These are phyloP conservation scores for Prototheca cutis DNA, from an alignment of 163 green algal species.

Conservation along the genomic window DNA sequence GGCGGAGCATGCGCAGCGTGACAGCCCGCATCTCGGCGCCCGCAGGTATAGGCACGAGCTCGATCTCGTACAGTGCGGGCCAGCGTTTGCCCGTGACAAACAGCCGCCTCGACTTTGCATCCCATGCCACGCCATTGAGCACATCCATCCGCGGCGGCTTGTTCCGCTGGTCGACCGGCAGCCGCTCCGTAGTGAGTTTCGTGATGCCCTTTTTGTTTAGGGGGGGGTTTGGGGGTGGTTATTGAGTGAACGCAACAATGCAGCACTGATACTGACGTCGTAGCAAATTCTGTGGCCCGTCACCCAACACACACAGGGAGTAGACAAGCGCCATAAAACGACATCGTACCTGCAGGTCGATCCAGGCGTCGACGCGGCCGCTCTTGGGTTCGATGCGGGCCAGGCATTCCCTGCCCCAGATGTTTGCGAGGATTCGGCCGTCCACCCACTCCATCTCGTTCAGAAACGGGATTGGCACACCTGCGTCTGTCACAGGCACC, in stretches of 20 bases:
- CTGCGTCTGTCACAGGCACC: conserved; percentile 36
- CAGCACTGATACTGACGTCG: too few species aligned
- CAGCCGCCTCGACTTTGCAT: conserved; percentile 41
- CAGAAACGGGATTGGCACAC: conserved; percentile 30
- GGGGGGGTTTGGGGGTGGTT: neutral
- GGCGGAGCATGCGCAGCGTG: neutral
- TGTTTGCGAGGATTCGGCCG: conserved; percentile 71
- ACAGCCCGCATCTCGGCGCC: neutral
- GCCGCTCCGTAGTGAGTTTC: conserved; percentile 1
- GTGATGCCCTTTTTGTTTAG: conserved; percentile 4
- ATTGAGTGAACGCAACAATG: too few species aligned
- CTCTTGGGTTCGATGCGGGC: conserved; percentile 53
- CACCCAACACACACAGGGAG: too few species aligned
- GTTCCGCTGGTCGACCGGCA: conserved; percentile 10
- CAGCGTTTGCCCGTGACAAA: conserved; percentile 88
- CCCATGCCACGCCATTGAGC: conserved; percentile 83
- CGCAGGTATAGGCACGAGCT: conserved; percentile 8
- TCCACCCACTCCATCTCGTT: conserved; percentile 80
- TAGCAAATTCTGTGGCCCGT: too few species aligned
- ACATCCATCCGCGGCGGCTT: conserved; percentile 53
- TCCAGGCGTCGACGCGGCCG: conserved; percentile 54
- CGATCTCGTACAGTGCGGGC: conserved; percentile 70
- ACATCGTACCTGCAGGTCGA: conserved; percentile 51
- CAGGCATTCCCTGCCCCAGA: conserved; percentile 81
- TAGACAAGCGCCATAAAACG: too few species aligned